phyloP scores from a whole-genome alignment of 1,284 basidiomycete species.

The Puccinia brachypodii region DNA sequence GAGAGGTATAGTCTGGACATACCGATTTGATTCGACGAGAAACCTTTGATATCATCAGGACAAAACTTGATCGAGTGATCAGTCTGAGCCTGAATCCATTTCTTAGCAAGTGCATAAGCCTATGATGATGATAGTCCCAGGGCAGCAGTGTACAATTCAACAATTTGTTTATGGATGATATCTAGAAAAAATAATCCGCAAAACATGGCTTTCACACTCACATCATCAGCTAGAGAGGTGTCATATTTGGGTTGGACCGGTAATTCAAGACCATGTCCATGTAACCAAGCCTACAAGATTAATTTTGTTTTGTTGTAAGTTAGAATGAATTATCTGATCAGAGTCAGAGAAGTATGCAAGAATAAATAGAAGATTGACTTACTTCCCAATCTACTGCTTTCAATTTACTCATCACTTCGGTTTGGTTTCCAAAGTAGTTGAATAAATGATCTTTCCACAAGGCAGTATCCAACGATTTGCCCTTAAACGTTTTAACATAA shows the following conservation, averaged over 20 bases:
- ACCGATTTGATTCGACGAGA: constrained; percentile 47
- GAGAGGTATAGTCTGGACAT: background rate
- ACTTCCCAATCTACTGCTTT: constrained; percentile 77
- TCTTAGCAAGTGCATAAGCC: constrained; percentile 66
- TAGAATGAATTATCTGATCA: background rate
- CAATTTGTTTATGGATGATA: background rate
- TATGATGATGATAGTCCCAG: too few relatives aligned
- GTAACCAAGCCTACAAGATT: constrained; percentile 50
- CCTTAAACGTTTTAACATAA: constrained; percentile 67
- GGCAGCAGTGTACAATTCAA: background rate
- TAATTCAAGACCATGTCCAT: constrained; percentile 61
- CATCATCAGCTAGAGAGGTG: constrained; percentile 70
- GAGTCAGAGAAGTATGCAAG: background rate
- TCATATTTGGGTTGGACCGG: constrained; percentile 83
- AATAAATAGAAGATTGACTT: constrained; percentile 26
- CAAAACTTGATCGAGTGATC: constrained; percentile 25
- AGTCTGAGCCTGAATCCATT: constrained; percentile 70
- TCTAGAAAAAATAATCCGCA: background rate
- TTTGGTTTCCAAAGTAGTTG: constrained; percentile 66
- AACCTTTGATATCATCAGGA: constrained; percentile 30
- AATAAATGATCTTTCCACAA: constrained; percentile 87
- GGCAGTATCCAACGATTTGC: constrained; percentile 79
- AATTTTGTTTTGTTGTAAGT: background rate
- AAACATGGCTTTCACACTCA: constrained; percentile 52
- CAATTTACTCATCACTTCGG: constrained; percentile 70